Evolutionary conservation across 768 basidiomycete species (phyloP).

Genomic region (Gyrodon lividus): DNA sequence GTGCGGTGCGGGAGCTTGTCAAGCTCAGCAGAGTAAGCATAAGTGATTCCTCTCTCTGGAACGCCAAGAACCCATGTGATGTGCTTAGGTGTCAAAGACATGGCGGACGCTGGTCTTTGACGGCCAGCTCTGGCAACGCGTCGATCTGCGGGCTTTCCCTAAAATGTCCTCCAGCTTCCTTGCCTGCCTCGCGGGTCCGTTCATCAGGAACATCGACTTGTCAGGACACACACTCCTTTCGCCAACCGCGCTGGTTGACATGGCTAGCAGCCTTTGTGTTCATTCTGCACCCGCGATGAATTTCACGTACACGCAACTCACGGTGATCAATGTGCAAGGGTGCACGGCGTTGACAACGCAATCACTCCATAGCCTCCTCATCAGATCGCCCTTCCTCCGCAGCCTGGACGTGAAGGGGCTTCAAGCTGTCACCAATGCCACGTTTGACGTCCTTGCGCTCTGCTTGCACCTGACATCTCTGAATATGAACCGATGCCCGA

Average conservation of each 20-base stretch:
- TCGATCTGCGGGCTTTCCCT: conserved; percentile 66
- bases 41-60: conserved; percentile 11
- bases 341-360: conserved; percentile 64
- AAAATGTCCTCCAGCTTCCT: conserved; percentile 51
- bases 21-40: conserved; percentile 72
- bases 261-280: conserved; percentile 56
- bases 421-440: conserved; percentile 65
- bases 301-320: conserved; percentile 63
- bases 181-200: conserved; percentile 60
- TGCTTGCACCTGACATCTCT: conserved; percentile 58
- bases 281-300: conserved; percentile 28
- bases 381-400: conserved; percentile 58
- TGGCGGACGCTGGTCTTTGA: conserved; percentile 81
- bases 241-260: conserved; percentile 47
- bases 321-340: conserved; percentile 67
- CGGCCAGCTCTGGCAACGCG: conserved; percentile 78
- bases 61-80: conserved; percentile 16
- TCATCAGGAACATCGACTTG: conserved; percentile 60
- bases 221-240: conserved; percentile 57
- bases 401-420: conserved; percentile 68
- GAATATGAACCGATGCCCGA: conserved; percentile 70
- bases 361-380: conserved; percentile 68
- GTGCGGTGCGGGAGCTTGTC: conserved; percentile 74
- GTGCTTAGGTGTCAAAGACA: conserved; percentile 63
- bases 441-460: conserved; percentile 63